Evolutionary conservation across 441 rosid genomes (phyloP), one percentile per base, ranked within the genome.

Genomic region (Populus hybrid): DNA sequence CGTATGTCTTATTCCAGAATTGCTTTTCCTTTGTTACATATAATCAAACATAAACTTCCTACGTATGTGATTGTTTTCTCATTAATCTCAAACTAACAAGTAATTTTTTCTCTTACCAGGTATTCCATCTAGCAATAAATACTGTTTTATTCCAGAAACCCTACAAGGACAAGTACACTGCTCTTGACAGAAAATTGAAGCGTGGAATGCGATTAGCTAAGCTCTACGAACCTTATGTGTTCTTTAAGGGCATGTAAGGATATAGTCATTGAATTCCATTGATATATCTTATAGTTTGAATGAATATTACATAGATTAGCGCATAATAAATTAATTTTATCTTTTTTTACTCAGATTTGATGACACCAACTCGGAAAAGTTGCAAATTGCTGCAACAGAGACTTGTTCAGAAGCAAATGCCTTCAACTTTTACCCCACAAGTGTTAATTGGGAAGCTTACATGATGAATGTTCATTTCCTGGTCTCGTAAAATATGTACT

Each of bases 171-270:
- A 70, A 50, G 34, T 85, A 84, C 78, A 74, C 5, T 36, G 28
- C 84, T 68, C 79, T 81, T 8, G 77, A 81, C 28, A 81, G 87
- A 38, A 92, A 89, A 46, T 74, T 89, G 75, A 88, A 76, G 5
- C 79, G 75, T 9, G 83, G 84, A 20, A 76, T 88, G 86, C 74
- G 88, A 21, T 46, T 88, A 64, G 86, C 81, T 0, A 86, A 88
- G 6, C 85, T 88, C 23, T 88, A 86, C 76, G 73, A 81, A 71
- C 89, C 91, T 16, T 87, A 90, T 67, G 76, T 85, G 59, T 87
- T 90, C 79, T 90, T 77, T 21, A 64, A 77, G 70, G 80, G 75
- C 70, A 71, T 64, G 80, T 77, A 42, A 10, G 80, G 6, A 32
- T 34, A 36, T 23, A 50, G n/a, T 16, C 0, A 50, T 50, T 64